Evolutionary conservation across 2,329 filamentous ascomycete species (phyloP).

Genomic region (Tothia fuscella): DNA sequence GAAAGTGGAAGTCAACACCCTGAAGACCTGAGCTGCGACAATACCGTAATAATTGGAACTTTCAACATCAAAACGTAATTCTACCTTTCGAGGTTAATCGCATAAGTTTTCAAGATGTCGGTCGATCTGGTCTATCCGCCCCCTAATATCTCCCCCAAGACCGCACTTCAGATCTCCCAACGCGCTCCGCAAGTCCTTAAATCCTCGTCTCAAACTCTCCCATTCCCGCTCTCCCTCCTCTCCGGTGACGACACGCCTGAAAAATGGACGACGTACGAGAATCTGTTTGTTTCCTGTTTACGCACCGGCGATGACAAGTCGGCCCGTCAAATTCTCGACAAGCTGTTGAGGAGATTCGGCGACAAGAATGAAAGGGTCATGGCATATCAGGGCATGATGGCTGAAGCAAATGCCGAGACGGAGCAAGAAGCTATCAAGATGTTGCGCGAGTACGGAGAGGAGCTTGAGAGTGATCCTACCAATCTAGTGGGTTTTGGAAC

Average conservation of each 20-base stretch:
- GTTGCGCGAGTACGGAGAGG: slow-evolving; percentile 64
- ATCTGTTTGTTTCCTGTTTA: slow-evolving; percentile 72
- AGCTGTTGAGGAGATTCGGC: slow-evolving; percentile 71
- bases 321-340: slow-evolving; percentile 62
- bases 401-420: slow-evolving; percentile 67
- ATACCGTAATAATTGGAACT: too few species aligned
- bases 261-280: slow-evolving; percentile 77
- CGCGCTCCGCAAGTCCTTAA: slow-evolving; percentile 30
- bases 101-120: too few species aligned
- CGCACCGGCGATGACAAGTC: slow-evolving; percentile 71
- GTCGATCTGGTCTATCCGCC: slow-evolving; percentile 30
- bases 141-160: slow-evolving; percentile 24
- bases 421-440: slow-evolving; percentile 54
- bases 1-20: too few species aligned
- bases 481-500: slow-evolving; percentile 57
- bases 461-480: slow-evolving; percentile 59
- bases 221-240: slow-evolving; percentile 41
- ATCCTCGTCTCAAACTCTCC: slow-evolving; percentile 28
- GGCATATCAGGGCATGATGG: slow-evolving; percentile 68
- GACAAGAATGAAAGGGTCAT: slow-evolving; percentile 73
- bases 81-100: too few species aligned
- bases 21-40: too few species aligned
- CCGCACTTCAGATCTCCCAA: slow-evolving; percentile 35
- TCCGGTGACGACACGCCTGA: slow-evolving; percentile 56
- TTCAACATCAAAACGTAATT: too few species aligned